These are phyloP conservation scores for Boletus reticuloceps DNA, from an alignment of 768 basidiomycete genomes.

Conservation along the genomic window DNA sequence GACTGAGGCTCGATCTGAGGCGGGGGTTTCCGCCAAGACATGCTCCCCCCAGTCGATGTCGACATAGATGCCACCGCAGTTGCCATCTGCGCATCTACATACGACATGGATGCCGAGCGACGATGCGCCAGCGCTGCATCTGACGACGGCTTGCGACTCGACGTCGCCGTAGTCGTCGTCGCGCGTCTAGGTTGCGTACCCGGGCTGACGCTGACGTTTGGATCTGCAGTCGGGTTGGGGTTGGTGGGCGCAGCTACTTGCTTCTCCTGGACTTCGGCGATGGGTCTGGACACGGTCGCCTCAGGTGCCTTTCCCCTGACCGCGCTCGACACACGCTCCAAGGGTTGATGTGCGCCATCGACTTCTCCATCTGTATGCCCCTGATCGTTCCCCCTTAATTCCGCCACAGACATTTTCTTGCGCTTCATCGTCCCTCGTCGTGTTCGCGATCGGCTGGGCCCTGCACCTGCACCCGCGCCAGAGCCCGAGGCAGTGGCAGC, in stretches of 20 bases:
- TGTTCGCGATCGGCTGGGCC: not conserved
- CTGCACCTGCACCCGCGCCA: too few relatives aligned
- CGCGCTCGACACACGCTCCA: not conserved
- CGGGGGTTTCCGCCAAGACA: conserved; percentile 13
- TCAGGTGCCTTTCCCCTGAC: not conserved
- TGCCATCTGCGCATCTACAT: not conserved
- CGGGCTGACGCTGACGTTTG: not conserved
- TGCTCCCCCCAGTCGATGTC: not conserved
- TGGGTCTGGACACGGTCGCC: not conserved
- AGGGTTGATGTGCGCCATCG: not conserved
- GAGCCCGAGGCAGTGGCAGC: too few relatives aligned
- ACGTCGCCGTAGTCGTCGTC: not conserved
- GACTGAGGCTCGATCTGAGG: not conserved
- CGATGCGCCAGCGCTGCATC: not conserved
- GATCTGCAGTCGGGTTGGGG: not conserved
- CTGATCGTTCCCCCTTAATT: conserved; percentile 24
- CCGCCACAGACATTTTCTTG: conserved; percentile 22
- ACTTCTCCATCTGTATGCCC: conserved; percentile 30
- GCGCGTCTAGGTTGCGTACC: not conserved
- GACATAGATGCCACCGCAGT: not conserved
- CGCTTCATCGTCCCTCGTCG: conserved; percentile 6
- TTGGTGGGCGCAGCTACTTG: not conserved
- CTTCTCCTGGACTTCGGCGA: not conserved
- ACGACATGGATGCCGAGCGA: conserved; percentile 17
- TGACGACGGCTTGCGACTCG: not conserved